These are phyloP conservation scores for Suaeda aralocaspica DNA, from an alignment of 148 eudicot species.

Conservation along the genomic window DNA sequence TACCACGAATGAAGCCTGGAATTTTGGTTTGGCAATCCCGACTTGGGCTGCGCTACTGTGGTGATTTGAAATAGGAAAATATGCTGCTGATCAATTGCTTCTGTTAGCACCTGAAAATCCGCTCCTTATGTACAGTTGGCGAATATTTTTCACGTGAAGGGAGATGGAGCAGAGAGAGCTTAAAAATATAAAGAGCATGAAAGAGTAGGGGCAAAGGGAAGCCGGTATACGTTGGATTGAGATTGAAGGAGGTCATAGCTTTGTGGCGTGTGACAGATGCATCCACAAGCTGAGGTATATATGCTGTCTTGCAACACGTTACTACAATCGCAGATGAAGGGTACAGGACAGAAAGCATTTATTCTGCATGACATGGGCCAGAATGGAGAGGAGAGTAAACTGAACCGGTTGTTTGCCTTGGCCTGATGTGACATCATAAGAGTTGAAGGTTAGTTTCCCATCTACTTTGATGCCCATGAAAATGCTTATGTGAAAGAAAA, in stretches of 20 bases:
- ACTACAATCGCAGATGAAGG: constrained; percentile 69
- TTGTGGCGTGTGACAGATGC: constrained; percentile 72
- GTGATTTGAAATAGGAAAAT: constrained; percentile 56
- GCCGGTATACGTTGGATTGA: constrained; percentile 88
- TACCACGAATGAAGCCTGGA: constrained; percentile 63
- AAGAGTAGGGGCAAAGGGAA: constrained; percentile 62
- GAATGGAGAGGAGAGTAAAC: constrained; percentile 30
- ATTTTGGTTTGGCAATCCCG: constrained; percentile 73
- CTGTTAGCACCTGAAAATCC: constrained; percentile 47
- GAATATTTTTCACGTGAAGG: constrained; percentile 71
- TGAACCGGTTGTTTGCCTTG: constrained; percentile 4
- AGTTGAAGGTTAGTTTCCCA: neutral
- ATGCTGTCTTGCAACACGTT: constrained; percentile 38
- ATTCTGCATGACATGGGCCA: constrained; percentile 34
- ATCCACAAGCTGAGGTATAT: constrained; percentile 44
- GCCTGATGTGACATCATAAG: neutral
- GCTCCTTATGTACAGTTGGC: constrained; percentile 64
- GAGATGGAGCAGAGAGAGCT: constrained; percentile 74
- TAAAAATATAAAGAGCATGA: constrained; percentile 60
- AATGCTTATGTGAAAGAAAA: neutral
- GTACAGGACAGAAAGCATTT: constrained; percentile 50
- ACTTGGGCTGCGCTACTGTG: constrained; percentile 75
- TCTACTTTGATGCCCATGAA: neutral
- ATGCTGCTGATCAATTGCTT: constrained; percentile 65
- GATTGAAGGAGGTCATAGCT: constrained; percentile 60